phyloP scores from a whole-genome alignment of 2,329 filamentous ascomycete genomes.

The Leptographium lundbergii region DNA sequence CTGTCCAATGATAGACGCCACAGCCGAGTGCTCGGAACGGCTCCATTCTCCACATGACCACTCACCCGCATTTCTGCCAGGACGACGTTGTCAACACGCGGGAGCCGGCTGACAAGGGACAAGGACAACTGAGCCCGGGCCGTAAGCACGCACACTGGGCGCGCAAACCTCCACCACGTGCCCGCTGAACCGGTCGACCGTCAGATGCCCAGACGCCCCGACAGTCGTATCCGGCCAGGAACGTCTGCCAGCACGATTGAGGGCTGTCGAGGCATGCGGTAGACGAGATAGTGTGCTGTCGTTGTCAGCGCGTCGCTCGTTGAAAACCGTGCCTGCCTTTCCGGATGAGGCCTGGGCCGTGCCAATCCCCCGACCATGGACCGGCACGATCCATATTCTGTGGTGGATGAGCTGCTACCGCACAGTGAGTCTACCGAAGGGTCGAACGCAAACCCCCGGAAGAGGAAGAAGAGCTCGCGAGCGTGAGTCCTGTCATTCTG shows the following conservation, averaged over 20 bases:
- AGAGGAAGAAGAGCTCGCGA: conserved; percentile 23
- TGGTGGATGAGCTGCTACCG: conserved; percentile 9
- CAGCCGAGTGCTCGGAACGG: too few relatives aligned
- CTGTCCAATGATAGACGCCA: background rate
- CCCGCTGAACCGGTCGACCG: background rate
- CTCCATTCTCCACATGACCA: background rate
- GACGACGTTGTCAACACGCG: background rate
- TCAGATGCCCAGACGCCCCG: background rate
- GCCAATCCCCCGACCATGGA: conserved; percentile 6
- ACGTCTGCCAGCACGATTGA: background rate
- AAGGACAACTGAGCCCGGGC: background rate
- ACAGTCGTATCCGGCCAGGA: background rate
- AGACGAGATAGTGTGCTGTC: background rate
- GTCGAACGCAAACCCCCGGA: conserved; percentile 19
- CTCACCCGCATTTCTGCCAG: background rate
- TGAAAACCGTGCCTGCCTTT: background rate
- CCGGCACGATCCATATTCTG: background rate
- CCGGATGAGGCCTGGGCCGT: background rate
- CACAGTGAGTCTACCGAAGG: conserved; percentile 10
- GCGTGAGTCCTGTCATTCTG: conserved; percentile 13
- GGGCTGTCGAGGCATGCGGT: background rate
- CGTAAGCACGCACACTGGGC: background rate
- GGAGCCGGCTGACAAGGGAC: background rate
- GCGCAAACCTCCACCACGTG: background rate
- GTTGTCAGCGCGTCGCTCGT: background rate